Conservation (phyloP, 2,329 filamentous ascomycete species). For the Colletotrichum spaethianum region DNA sequence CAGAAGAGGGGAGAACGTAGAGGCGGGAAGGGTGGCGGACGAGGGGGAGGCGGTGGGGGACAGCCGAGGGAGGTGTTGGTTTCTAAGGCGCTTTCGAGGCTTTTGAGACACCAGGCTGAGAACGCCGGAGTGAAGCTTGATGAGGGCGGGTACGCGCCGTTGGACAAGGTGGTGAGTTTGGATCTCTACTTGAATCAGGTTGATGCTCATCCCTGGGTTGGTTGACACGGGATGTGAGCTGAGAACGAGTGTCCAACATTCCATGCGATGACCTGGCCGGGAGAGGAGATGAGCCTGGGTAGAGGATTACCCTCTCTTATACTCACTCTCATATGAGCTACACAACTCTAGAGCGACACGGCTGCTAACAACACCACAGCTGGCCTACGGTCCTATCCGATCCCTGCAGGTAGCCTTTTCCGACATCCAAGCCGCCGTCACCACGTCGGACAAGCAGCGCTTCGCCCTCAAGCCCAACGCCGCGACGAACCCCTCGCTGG, state of each 20-base stretch:
- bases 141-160: slow-evolving; percentile 69
- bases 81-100: slow-evolving; percentile 67
- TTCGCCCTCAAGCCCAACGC: slow-evolving; percentile 80
- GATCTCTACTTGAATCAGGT: slow-evolving; percentile 18
- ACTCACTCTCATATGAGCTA: neutral
- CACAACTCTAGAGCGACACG: neutral
- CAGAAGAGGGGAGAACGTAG: slow-evolving; percentile 41
- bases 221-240: neutral
- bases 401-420: slow-evolving; percentile 80
- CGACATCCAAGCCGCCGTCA: slow-evolving; percentile 80
- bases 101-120: slow-evolving; percentile 70
- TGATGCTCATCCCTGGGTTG: neutral
- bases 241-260: neutral
- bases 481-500: slow-evolving; percentile 45
- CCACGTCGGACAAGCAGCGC: slow-evolving; percentile 89
- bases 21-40: slow-evolving; percentile 48
- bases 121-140: slow-evolving; percentile 72
- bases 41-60: slow-evolving; percentile 50
- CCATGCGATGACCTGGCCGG: neutral
- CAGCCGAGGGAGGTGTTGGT: slow-evolving; percentile 62
- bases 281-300: neutral
- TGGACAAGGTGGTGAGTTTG: slow-evolving; percentile 71
- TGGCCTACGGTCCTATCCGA: slow-evolving; percentile 72
- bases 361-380: slow-evolving; percentile 50
- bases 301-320: neutral